These are phyloP conservation scores for Hypoxylon sp. DNA, from an alignment of 2,329 filamentous ascomycete species.

Conservation along the genomic window DNA sequence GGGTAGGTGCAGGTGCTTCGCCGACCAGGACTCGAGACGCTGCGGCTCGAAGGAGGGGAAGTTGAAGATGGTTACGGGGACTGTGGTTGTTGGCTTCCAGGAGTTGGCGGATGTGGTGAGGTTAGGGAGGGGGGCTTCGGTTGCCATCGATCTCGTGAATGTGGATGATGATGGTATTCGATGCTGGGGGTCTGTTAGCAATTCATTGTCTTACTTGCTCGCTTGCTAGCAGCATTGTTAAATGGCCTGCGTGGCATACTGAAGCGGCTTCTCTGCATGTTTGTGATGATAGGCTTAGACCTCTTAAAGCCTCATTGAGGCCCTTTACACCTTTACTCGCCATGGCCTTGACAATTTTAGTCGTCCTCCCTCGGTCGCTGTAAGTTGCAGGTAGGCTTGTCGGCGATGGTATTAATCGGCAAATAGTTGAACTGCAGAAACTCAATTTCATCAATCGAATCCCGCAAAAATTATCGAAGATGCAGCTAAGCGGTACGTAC, in stretches of 20 bases:
- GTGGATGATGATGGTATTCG: conserved; percentile 43
- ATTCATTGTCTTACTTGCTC: too few relatives aligned
- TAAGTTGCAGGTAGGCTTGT: neutral
- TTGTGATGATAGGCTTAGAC: conserved; percentile 58
- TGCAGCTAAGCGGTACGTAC: conserved; percentile 17
- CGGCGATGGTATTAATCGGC: conserved; percentile 8
- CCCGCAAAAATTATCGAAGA: conserved; percentile 42
- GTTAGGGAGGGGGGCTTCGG: conserved; percentile 54
- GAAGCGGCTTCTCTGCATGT: conserved; percentile 49
- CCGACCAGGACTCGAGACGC: conserved; percentile 78
- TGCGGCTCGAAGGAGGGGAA: conserved; percentile 91
- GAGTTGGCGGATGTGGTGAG: conserved; percentile 16
- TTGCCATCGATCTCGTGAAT: conserved; percentile 66
- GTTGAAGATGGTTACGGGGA: conserved; percentile 85
- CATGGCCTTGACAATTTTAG: conserved; percentile 48
- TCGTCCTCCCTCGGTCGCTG: neutral
- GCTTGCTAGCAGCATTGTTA: too few relatives aligned
- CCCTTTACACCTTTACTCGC: conserved; percentile 59
- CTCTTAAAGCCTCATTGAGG: conserved; percentile 62
- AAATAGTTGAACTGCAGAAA: too few relatives aligned
- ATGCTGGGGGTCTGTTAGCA: conserved; percentile 33
- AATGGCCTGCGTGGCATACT: conserved; percentile 33
- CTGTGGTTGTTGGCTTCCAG: conserved; percentile 65
- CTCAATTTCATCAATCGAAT: conserved; percentile 25
- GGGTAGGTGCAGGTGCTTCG: conserved; percentile 85